Evolutionary conservation across 179 eudicot genomes (phyloP).

Genomic region (Patellifolia procumbens): DNA sequence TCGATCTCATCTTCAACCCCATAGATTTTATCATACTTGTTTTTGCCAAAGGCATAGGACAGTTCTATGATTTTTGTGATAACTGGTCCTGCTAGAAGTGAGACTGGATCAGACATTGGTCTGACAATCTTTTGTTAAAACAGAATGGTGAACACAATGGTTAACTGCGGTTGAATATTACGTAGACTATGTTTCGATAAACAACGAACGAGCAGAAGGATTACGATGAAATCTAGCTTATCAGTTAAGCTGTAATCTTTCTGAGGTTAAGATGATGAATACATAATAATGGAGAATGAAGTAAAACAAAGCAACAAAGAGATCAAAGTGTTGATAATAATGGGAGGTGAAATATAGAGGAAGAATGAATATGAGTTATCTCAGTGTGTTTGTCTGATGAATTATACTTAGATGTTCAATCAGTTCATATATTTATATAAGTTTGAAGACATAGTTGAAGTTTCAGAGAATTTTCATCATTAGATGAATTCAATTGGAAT

Average conservation of each 20-base stretch:
- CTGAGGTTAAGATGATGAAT: too few relatives aligned
- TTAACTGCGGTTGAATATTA: too few relatives aligned
- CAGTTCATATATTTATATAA: background rate
- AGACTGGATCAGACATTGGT: background rate
- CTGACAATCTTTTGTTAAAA: background rate
- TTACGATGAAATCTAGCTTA: too few relatives aligned
- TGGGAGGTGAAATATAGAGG: background rate
- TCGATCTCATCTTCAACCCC: conserved; percentile 21
- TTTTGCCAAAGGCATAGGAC: background rate
- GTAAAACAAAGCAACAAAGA: background rate
- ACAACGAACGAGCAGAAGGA: too few relatives aligned
- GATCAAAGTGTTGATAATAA: background rate
- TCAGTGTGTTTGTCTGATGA: background rate
- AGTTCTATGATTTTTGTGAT: background rate
- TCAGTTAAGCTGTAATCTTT: too few relatives aligned
- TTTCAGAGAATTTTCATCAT: too few relatives aligned
- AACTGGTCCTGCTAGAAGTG: conserved; percentile 10
- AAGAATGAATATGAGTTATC: background rate
- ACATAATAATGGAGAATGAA: background rate
- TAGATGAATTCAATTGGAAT: too few relatives aligned
- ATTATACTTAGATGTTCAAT: background rate
- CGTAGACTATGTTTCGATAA: too few relatives aligned
- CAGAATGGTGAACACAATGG: background rate
- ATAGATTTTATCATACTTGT: conserved; percentile 19
- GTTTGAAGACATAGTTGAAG: too few relatives aligned